Base-by-base conservation (phyloP, 306 rosid genomes). In the Rosa chinensis region DNA sequence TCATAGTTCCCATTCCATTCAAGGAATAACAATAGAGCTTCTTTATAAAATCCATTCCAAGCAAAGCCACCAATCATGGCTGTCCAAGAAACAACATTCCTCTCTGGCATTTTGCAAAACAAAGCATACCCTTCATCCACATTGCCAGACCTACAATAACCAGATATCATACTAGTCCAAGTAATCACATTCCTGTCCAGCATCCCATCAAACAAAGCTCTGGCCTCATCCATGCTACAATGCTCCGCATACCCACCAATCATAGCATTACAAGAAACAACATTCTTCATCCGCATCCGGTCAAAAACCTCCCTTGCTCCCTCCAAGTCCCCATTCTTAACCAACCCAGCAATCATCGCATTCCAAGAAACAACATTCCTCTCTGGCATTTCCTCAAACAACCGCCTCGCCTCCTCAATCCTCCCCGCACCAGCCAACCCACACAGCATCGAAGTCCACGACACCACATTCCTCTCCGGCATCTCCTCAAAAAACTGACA, bases 1-100 rank as follows among this genome's bases (percentile, higher is more conserved):
- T 77, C 80, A 77, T 72, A 78, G 77, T 76, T 64, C 43, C 61
- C 45, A 23, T 55, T 79, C 85, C 86, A 81, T 42, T 82, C 69
- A 72, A 85, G 89, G 82, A 93, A 92, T 56, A 93, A 86, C 77
- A 67, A 66, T 66, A 91, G 68, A 52, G 96, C 93, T 79, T 85
- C 86, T 79, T 79, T 66, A 79, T 78, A 62, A 23, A 88, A 87
- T 69, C 91, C 86, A 79, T 93, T 91, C 98, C 94, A 80, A 59
- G 90, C 67, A 72, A 84, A 89, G 48, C 94, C 98, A 62, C 94
- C 86, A 73, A 93, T 89, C 97, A 93, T 93, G 64, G 96, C 94
- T 8, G 96, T 90, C 96, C 94, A 90, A 78, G 97, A 87, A 78
- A 93, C 87, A 59, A 91, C 82, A 79, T 93, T 93, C 81, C 81